A percentile compares a stretch with the other conserved stretches of the same genome.
Evolutionary conservation across 306 rosid genomes (phyloP).

Genomic region (Cicer pinnatifidum): DNA sequence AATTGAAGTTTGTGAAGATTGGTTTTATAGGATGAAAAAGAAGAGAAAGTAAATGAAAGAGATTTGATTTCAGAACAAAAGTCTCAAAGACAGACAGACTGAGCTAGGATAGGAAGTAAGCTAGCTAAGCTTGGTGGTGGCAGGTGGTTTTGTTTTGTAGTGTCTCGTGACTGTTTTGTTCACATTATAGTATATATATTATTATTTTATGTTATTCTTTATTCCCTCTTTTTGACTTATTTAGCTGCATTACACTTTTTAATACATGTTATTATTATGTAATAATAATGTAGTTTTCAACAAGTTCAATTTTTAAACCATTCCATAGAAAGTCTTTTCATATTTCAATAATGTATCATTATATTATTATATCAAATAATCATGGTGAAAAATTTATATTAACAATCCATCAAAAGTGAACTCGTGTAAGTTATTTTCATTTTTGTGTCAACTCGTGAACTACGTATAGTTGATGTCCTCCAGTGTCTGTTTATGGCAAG

Average conservation of each 20-base stretch:
- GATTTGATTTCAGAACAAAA: conserved; percentile 16
- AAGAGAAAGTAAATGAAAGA: conserved; percentile 8
- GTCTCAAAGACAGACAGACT: background rate
- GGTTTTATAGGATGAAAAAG: conserved; percentile 38
- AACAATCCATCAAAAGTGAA: background rate
- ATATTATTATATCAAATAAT: background rate
- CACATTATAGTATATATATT: background rate
- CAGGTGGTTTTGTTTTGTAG: conserved; percentile 50
- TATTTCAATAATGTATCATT: background rate
- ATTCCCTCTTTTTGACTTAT: background rate
- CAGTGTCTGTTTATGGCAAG: background rate
- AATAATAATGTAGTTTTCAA: background rate
- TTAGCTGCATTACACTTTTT: background rate
- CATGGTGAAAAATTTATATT: background rate
- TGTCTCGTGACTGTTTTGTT: conserved; percentile 58
- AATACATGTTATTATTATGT: background rate
- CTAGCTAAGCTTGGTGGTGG: conserved; percentile 21
- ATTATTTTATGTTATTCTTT: conserved; percentile 27
- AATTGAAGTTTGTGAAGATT: conserved; percentile 31
- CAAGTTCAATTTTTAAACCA: background rate
- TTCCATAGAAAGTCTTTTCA: too few species aligned
- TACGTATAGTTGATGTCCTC: background rate
- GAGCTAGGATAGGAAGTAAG: conserved; percentile 6
- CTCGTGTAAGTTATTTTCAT: conserved; percentile 4
- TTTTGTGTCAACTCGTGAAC: conserved; percentile 38